phyloP scores from a whole-genome alignment of 768 basidiomycete species.

The Dendrothele bispora region DNA sequence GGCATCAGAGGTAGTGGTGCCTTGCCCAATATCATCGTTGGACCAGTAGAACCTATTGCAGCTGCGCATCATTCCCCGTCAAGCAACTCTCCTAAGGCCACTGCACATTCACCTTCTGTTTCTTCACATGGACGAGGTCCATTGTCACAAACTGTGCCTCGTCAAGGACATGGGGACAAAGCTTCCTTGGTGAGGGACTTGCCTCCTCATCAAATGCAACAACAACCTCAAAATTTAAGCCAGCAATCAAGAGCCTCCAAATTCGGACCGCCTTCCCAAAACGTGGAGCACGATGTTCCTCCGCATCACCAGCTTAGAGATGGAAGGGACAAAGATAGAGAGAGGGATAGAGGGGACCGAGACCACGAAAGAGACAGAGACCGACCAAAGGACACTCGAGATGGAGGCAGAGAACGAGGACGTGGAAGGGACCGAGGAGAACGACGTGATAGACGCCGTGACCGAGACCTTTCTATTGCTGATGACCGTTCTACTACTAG shows the following conservation, averaged over 20 bases:
- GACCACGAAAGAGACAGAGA: no score
- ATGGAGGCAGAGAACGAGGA: not conserved
- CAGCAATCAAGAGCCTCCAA: not conserved
- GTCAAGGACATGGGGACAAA: no score
- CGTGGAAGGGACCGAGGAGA: not conserved
- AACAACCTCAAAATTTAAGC: no score
- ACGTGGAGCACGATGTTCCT: not conserved
- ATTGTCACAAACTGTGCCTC: no score
- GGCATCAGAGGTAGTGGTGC: not conserved
- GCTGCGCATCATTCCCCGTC: not conserved
- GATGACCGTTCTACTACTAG: slow-evolving; percentile 16
- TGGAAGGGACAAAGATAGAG: not conserved
- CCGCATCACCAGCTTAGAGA: no score
- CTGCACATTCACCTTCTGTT: not conserved
- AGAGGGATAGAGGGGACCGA: no score
- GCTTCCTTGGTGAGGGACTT: not conserved
- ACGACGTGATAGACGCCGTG: not conserved
- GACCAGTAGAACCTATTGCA: slow-evolving; percentile 2
- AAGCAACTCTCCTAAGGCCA: not conserved
- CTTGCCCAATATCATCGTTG: slow-evolving; percentile 2
- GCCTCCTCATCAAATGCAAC: slow-evolving; percentile 6
- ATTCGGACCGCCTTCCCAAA: not conserved
- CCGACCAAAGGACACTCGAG: not conserved
- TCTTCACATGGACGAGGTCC: not conserved
- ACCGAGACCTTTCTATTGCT: slow-evolving; percentile 16